Evolutionary conservation across 495 filamentous ascomycete species (phyloP).

Genomic region (Tuber microsphaerosporum): DNA sequence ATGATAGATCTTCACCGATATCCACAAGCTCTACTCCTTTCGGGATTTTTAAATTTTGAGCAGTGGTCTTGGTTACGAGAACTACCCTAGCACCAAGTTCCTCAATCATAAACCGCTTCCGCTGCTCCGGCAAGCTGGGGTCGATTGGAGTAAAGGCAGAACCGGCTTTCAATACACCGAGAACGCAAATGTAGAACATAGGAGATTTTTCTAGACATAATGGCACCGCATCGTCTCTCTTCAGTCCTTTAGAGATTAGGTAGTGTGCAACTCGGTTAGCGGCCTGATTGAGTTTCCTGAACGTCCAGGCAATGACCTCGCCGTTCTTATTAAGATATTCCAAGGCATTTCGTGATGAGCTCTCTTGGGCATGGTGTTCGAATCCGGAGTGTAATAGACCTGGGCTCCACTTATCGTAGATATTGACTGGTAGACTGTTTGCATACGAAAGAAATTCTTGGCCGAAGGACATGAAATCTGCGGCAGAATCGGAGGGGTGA

Average conservation of each 20-base stretch:
- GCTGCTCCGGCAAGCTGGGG: conserved; percentile 40
- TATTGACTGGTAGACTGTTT: conserved; percentile 12
- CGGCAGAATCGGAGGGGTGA: conserved; percentile 43
- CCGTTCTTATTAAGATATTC: conserved; percentile 41
- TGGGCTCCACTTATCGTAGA: conserved; percentile 1
- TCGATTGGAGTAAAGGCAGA: conserved; percentile 45
- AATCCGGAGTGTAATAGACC: conserved; percentile 30
- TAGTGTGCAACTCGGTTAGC: conserved; percentile 45
- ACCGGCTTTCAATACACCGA: conserved; percentile 46
- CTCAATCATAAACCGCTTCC: conserved; percentile 44
- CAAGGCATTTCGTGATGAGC: conserved; percentile 39
- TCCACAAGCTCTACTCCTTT: conserved; percentile 11
- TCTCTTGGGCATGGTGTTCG: conserved; percentile 38
- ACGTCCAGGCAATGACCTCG: conserved; percentile 39
- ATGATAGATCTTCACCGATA: conserved; percentile 15
- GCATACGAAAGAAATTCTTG: conserved; percentile 22
- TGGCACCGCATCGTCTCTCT: conserved; percentile 43
- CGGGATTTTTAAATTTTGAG: conserved; percentile 21
- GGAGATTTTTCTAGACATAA: conserved; percentile 44
- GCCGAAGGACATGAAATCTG: conserved; percentile 36
- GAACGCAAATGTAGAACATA: conserved; percentile 44
- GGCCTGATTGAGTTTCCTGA: conserved; percentile 37
- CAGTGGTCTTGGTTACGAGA: conserved; percentile 14
- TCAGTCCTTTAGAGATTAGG: conserved; percentile 34
- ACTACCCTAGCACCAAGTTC: conserved; percentile 42